Conservation (phyloP, 202 grass and related monocot species). For the Dendrocalamus latiflorus region DNA sequence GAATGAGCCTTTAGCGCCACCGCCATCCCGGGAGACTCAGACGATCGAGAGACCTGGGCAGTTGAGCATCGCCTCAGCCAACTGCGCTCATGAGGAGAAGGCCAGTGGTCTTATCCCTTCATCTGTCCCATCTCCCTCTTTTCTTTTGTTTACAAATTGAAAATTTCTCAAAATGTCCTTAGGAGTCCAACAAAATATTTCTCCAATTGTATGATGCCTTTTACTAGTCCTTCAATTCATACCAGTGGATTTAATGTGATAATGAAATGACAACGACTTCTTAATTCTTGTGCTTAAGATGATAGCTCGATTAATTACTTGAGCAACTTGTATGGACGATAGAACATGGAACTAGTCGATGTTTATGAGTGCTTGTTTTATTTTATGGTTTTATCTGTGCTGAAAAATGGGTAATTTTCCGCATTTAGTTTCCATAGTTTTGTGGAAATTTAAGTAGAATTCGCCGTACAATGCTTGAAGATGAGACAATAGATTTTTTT, state of each 20-base stretch:
- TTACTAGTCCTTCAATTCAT: background rate
- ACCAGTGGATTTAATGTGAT: slow-evolving; percentile 10
- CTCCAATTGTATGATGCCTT: background rate
- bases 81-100: too few species aligned
- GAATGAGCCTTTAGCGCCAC: too few species aligned
- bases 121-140: too few species aligned
- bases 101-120: too few species aligned
- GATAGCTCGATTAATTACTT: background rate
- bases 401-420: background rate
- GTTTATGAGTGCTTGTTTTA: background rate
- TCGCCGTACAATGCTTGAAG: background rate
- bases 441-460: background rate
- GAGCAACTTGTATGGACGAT: background rate
- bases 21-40: too few species aligned
- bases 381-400: background rate
- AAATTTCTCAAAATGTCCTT: too few species aligned
- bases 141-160: too few species aligned
- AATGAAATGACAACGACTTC: background rate
- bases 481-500: background rate
- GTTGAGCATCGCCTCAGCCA: too few species aligned
- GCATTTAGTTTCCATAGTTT: background rate
- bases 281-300: background rate
- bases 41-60: too few species aligned
- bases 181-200: too few species aligned
- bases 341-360: background rate